Base-by-base conservation (phyloP, 768 basidiomycete species). In the Hygrocybe punicea region DNA sequence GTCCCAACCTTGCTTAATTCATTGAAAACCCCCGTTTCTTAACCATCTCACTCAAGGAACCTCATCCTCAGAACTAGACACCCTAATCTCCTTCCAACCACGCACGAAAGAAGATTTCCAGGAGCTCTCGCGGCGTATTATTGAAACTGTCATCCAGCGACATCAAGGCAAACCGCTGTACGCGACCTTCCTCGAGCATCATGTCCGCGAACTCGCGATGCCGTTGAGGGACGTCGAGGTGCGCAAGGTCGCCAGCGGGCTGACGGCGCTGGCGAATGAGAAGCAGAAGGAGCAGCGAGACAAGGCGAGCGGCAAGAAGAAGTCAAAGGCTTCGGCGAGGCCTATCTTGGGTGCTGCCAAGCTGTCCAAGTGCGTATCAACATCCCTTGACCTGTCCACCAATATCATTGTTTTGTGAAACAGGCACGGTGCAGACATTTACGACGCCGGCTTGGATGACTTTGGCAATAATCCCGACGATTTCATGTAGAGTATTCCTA, bases 201-300 rank as follows among this genome's bases (percentile, higher is more conserved):
- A 94, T 61, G 84, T 84, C 16, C 85, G 87, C 46, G 85, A 86
- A 51, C 73, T 97, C 14, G 86, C 88, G 1, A 72, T 77, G 57
- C 84, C 92, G 5, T 79, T 98, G 54, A 89, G 86, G 65, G 93
- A 98, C 59, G 85, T 93, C 51, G 96, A 99, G 63, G 86, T 93
- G 24, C 83, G 94, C 59, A 98, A 98, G 69, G 91, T 84, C 0
- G 91, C 93, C 0, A 89, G 85, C 50, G 85, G 78, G 3, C 75
- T 99, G 54, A 92, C 91, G 14, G 87, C 90, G 2, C 78, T 98
- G 6, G 89, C 93, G 50, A 98, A 96, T 66, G 93, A 95, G 76
- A 99, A 98, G 76, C 91, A 95, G 75, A 91, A 85, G 73, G 92
- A 92, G 67, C 85, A 88, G 63, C 81, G 87, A 60, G 92, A 94